Base-by-base conservation (phyloP, 1,284 basidiomycete genomes). In the Tilletia walkeri region DNA sequence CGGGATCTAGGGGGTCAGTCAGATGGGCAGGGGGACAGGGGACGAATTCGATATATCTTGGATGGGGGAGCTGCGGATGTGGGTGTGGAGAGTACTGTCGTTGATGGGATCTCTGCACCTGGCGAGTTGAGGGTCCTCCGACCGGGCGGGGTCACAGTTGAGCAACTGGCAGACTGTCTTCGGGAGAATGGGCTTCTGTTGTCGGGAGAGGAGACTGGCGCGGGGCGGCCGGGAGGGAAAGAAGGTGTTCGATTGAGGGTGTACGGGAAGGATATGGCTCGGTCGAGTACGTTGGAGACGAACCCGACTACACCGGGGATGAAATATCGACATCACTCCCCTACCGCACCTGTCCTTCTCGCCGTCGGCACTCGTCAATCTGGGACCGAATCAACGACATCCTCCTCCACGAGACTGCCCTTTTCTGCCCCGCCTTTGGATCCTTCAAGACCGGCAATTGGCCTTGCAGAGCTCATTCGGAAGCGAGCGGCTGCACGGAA, bases 301-400 rank as follows among this genome's bases (percentile, higher is more conserved):
- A 76, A 80, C 34, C 95, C 95, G 1, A 95, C 93, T 1, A 99
- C 96, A 0, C 96, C 96, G 0, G 96, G 96, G n/a, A 97, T 98
- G 95, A 99, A 99, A 85, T 99, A 99, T 84, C 88, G 92, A 67
- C 96, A 99, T 85, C 99, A 99, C 84, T 92, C 94, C 36, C 95
- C 95, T 1, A 86, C 78, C 0, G 80, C 82, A 2, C 70, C 73
- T 4, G 82, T 83, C 0, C 67, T 81, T 0, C 71, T 82, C 67
- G 69, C 79, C 49, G 67, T 56, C 24, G 34, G 20, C 54, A 56
- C 20, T 30, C 24, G 24, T 30, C 24, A 30, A 30, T 30, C 24
- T 24, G 20, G 38, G 20, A 10, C 38, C 7, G 20, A 41, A 1
- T 68, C 3, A n/a, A 45, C 34, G 14, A 5, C 24, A 10, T 56